Evolutionary conservation across 1,139 yeast species (phyloP), one percentile per base, ranked within the genome.

Genomic region (Sugiyamaella grinbergsii): DNA sequence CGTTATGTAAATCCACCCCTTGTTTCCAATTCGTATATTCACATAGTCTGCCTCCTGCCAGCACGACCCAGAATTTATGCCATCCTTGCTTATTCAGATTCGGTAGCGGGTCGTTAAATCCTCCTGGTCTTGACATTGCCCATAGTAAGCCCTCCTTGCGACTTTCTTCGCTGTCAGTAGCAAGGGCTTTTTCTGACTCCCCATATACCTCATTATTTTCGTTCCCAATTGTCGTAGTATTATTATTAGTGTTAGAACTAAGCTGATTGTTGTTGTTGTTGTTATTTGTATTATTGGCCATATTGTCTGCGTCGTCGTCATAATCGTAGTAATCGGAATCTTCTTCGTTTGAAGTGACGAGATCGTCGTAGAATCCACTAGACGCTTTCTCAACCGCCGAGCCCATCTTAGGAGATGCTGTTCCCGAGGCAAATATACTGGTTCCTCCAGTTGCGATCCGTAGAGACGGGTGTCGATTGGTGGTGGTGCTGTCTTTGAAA

Each of bases 31-130:
- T 91, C 39, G 87, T 77, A 64, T 80, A 88, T 63, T 88, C 95
- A 47, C 77, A 75, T 33, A 88, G 71, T 54, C 76, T 78, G 0
- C 94, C 93, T 16, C 80, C 79, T 16, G 78, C 78, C 47, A 88
- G 71, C 0, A 83, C 89, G 1, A 89, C 88, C 94, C 95, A 87
- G 67, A 85, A 91, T 62, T 88, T 88, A 67, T 89, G 95, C 96
- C 96, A 89, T 5, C 73, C 73, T 28, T 79, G 81, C 59, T 84
- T 85, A 8, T 87, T 86, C 54, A 83, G 81, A 1, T 90, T 90
- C 1, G 88, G 84, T 34, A 82, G 72, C 1, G 68, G 71, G 37
- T 72, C 77, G 33, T 60, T 55, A 23, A 66, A 45, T 49, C 64
- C 70, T 1, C 67, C 71, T 1, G 77, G 75, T 13, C 74, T 63